Evolutionary conservation across 2,329 filamentous ascomycete species (phyloP).

Genomic region (Periconia macrospinosa): DNA sequence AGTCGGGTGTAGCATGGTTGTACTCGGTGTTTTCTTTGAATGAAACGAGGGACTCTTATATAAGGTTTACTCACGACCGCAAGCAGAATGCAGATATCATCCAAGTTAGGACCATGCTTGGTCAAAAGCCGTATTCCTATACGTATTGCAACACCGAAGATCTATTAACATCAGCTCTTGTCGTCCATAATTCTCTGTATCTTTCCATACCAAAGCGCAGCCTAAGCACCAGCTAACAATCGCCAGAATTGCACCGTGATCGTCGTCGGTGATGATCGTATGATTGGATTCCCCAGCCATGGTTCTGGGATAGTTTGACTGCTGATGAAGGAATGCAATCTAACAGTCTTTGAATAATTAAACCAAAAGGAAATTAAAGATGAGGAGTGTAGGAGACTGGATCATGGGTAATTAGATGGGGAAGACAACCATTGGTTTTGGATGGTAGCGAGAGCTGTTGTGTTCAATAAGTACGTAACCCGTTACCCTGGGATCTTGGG

Average conservation of each 20-base stretch:
- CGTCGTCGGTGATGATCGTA: conserved; percentile 22
- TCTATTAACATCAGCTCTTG: conserved; percentile 13
- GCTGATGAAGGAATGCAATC: background rate
- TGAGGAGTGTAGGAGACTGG: background rate
- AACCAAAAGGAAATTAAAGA: background rate
- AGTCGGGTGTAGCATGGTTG: background rate
- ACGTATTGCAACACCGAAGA: conserved; percentile 19
- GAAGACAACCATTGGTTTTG: background rate
- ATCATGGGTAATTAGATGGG: background rate
- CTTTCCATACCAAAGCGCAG: conserved; percentile 21
- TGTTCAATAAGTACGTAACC: background rate
- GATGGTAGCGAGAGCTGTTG: background rate
- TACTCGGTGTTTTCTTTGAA: no score
- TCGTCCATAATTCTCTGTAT: background rate
- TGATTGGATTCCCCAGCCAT: conserved; percentile 8
- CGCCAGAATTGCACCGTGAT: conserved; percentile 27
- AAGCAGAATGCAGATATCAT: conserved; percentile 23
- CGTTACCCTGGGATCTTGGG: background rate
- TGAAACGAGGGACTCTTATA: background rate
- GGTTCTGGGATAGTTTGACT: background rate
- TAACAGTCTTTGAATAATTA: background rate
- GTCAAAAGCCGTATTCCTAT: conserved; percentile 20
- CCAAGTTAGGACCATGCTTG: conserved; percentile 11
- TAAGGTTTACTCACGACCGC: conserved; percentile 15
- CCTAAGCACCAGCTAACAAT: conserved; percentile 30